Percentiles rank a stretch among this genome's conserved stretches.
Conservation (phyloP, 768 basidiomycete genomes). For the Rhodotorula babjevae region DNA sequence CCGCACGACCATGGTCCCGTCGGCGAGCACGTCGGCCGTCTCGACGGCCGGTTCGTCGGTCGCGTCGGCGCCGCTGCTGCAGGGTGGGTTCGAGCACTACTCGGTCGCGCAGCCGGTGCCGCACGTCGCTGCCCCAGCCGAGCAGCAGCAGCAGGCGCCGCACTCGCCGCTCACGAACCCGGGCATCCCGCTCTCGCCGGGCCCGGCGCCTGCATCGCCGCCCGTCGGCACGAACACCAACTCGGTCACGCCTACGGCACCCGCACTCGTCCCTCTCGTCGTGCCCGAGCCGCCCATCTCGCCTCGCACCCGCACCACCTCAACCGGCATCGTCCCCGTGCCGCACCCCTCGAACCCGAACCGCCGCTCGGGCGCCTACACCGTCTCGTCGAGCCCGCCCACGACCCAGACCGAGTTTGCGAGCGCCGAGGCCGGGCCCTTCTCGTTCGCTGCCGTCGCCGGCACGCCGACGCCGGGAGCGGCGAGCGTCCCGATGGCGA, state of each 20-base stretch:
- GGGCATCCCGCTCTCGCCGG: too few relatives aligned
- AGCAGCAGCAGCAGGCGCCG: too few relatives aligned
- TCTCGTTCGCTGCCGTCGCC: slow-evolving; percentile 21
- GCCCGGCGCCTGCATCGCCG: too few relatives aligned
- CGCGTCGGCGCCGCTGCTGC: slow-evolving; percentile 5
- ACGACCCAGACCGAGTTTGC: slow-evolving; percentile 30
- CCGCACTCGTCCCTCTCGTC: not conserved
- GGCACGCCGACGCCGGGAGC: not conserved
- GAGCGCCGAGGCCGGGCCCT: slow-evolving; percentile 32
- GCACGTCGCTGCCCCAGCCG: too few relatives aligned
- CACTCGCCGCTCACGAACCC: too few relatives aligned
- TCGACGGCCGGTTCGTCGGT: not conserved
- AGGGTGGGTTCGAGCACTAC: slow-evolving; percentile 28
- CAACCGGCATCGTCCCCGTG: slow-evolving; percentile 9
- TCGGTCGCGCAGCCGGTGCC: slow-evolving; percentile 4
- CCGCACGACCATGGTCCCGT: slow-evolving; percentile 35
- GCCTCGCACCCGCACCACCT: slow-evolving; percentile 22
- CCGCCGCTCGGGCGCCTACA: slow-evolving; percentile 22
- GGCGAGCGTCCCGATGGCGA: slow-evolving; percentile 19
- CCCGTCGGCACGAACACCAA: too few relatives aligned
- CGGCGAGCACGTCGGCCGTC: not conserved
- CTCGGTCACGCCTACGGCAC: too few relatives aligned
- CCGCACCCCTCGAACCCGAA: slow-evolving; percentile 12
- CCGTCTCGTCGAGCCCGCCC: slow-evolving; percentile 20
- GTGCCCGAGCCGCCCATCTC: slow-evolving; percentile 6